phyloP scores from a whole-genome alignment of 345 rosid genomes.

The Bruguiera sexangula region DNA sequence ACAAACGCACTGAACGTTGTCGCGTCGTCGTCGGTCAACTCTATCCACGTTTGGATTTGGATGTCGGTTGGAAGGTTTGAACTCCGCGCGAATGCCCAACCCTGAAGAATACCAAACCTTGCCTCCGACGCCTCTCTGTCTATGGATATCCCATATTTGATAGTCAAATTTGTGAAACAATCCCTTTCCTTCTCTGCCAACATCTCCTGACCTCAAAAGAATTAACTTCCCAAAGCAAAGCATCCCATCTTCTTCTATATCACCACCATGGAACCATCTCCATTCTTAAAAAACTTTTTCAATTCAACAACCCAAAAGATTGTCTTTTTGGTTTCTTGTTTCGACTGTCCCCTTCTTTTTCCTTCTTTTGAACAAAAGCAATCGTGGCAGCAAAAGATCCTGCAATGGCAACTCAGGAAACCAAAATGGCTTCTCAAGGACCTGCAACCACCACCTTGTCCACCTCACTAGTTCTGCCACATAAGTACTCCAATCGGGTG shows the following conservation, averaged over 20 bases:
- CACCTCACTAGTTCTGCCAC: background rate
- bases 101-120: slow-evolving; percentile 63
- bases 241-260: slow-evolving; percentile 39
- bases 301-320: background rate
- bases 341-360: background rate
- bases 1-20: no score
- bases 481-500: background rate
- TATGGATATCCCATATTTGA: background rate
- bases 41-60: no score
- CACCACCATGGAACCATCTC: slow-evolving; percentile 13
- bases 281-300: background rate
- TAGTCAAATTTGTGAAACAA: slow-evolving; percentile 21
- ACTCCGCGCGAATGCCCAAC: slow-evolving; percentile 30
- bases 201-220: slow-evolving; percentile 38
- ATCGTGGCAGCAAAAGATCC: slow-evolving; percentile 29
- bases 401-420: background rate
- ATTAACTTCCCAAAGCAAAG: slow-evolving; percentile 42
- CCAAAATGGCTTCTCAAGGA: background rate
- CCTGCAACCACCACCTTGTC: background rate
- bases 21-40: no score
- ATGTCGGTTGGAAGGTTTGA: background rate
- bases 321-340: background rate
- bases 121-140: slow-evolving; percentile 23
- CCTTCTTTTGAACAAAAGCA: background rate
- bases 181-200: slow-evolving; percentile 58